These are phyloP conservation scores for Scheffersomyces coipomensis DNA, from an alignment of 805 yeast genomes.

Conservation along the genomic window DNA sequence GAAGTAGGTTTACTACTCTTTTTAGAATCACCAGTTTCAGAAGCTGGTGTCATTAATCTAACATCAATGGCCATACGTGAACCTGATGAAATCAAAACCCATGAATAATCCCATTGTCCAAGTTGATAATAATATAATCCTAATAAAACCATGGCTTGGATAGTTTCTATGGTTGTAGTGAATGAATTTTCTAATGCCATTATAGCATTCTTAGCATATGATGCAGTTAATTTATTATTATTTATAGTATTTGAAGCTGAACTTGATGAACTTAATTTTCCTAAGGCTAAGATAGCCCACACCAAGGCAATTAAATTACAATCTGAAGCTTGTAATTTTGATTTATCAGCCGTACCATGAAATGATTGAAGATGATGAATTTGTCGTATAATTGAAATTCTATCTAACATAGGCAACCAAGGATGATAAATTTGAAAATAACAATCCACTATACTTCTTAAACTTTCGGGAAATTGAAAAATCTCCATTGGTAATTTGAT, in stretches of 20 bases:
- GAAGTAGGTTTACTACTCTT: slow-evolving; percentile 3
- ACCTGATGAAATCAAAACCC: slow-evolving; percentile 20
- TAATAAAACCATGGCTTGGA: slow-evolving; percentile 18
- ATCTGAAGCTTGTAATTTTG: slow-evolving; percentile 6
- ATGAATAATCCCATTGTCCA: slow-evolving; percentile 23
- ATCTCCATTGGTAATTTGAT: slow-evolving; percentile 16
- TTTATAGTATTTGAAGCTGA: not conserved
- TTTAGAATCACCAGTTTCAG: not conserved
- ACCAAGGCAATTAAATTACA: slow-evolving; percentile 17
- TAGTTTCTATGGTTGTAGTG: slow-evolving; percentile 19
- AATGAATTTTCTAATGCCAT: slow-evolving; percentile 19
- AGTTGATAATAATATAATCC: slow-evolving; percentile 18
- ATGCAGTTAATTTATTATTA: slow-evolving; percentile 4
- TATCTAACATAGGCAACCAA: slow-evolving; percentile 21
- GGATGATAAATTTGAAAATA: slow-evolving; percentile 19
- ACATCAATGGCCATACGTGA: slow-evolving; percentile 24
- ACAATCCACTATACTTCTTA: slow-evolving; percentile 11
- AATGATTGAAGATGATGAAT: slow-evolving; percentile 7
- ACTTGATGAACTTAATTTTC: slow-evolving; percentile 8
- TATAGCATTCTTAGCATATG: slow-evolving; percentile 17
- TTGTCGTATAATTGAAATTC: slow-evolving; percentile 15
- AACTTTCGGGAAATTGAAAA: slow-evolving; percentile 14
- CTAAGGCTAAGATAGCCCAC: slow-evolving; percentile 20
- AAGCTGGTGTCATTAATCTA: slow-evolving; percentile 13
- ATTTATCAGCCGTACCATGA: not conserved